Evolutionary conservation across 495 filamentous ascomycete genomes (phyloP), one percentile per base, ranked within the genome.

Genomic region (Hypoxylon crocopeplum): DNA sequence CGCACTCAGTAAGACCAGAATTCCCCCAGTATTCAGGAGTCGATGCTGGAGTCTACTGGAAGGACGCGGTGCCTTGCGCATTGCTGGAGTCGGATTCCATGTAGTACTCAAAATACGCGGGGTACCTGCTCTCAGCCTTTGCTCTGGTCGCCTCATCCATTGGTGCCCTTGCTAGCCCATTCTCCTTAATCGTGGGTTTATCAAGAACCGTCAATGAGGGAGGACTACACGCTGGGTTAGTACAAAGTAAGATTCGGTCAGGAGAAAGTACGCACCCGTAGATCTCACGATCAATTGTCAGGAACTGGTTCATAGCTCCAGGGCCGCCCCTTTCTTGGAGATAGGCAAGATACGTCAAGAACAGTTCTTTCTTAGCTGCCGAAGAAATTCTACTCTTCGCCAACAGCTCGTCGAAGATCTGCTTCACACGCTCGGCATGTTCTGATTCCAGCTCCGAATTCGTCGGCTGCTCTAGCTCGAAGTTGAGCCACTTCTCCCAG

Each of bases 391-490:
- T 82, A 51, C 89, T 92, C 77, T 90, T 90, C 39, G 79, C 78
- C 16, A 88, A 83, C 52, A 97, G 81, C 59, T 93, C 86, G 30
- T 90, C 80, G 59, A 89, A 79, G n/a, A 99, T 89, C 30, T 86
- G 79, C 70, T 90, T 90, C 68, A 98, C 87, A 17, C 86, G 85
- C 44, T 84, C 80, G 38, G 87, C 86, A 44, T 92, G 88, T 47
- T 82, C 75, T 0, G 72, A 39, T 62, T 96, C 91, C 1, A 82
- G 82, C 27, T 81, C 82, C 0, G 77, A 72, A 50, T 78, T 88
- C 2, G 90, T 92, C 7, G 91, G 89, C 67, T 97, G 95, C 30
- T 90, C 86, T 33, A 96, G 78, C 77, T 99, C 94, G 59, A 99
- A 97, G 45, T 86, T 76, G 8, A 98, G 81, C 74, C 90, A 99